Conservation (phyloP, 106 monocot genomes). For the Acorus gramineus region DNA sequence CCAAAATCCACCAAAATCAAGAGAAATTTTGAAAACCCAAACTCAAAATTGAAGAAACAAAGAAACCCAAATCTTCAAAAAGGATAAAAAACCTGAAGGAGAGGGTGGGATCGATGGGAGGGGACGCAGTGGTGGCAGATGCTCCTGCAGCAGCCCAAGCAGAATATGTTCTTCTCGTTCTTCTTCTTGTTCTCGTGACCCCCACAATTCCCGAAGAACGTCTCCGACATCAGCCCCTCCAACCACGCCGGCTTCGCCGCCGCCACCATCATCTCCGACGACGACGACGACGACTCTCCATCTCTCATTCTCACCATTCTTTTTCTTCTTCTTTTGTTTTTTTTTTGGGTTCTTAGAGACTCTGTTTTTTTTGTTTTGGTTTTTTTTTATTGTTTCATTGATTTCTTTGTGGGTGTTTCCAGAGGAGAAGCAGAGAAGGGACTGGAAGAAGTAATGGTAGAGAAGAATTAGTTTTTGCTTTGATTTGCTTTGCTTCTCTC, state of each 20-base stretch:
- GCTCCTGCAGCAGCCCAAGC: constrained; percentile 43
- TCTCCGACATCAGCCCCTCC: constrained; percentile 38
- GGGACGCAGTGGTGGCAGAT: constrained; percentile 55
- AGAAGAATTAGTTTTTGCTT: no score
- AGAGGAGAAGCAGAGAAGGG: no score
- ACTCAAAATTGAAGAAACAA: neutral
- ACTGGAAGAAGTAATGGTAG: no score
- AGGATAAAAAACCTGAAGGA: constrained; percentile 38
- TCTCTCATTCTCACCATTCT: neutral
- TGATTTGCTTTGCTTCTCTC: no score
- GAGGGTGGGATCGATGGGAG: constrained; percentile 37
- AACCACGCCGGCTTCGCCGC: constrained; percentile 36
- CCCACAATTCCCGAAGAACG: constrained; percentile 37
- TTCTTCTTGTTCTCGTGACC: constrained; percentile 38
- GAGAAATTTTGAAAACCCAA: neutral
- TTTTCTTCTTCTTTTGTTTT: no score
- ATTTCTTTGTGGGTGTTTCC: no score
- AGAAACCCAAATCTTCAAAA: neutral
- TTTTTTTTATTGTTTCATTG: no score
- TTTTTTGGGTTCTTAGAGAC: no score
- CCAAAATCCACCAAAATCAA: neutral
- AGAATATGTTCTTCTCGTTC: constrained; percentile 80
- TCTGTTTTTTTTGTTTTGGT: no score
- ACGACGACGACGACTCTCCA: neutral
- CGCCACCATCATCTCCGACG: neutral